These are phyloP conservation scores for Echium plantagineum DNA, from an alignment of 257 asterid species.

Conservation along the genomic window DNA sequence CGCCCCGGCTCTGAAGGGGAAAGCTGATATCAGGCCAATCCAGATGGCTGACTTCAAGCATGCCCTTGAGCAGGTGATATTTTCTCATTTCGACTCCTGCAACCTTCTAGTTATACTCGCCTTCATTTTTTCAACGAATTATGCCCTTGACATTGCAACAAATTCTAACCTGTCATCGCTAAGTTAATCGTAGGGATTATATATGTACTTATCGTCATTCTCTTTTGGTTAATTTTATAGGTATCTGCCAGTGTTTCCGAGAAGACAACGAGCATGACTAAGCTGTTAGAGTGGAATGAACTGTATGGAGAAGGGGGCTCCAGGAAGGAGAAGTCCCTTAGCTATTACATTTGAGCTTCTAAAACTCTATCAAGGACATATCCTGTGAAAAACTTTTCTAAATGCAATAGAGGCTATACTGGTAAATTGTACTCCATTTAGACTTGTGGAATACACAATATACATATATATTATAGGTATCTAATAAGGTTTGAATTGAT, in stretches of 20 bases:
- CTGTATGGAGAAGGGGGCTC: slow-evolving; percentile 80
- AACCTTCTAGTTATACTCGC: too few species aligned
- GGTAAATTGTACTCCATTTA: too few species aligned
- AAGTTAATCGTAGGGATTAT: too few species aligned
- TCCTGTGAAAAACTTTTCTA: too few species aligned
- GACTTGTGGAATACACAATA: too few species aligned
- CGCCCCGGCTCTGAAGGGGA: slow-evolving; percentile 61
- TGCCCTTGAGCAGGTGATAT: slow-evolving; percentile 68
- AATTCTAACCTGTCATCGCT: too few species aligned
- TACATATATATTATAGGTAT: too few species aligned
- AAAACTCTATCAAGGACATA: too few species aligned
- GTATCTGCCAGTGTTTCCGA: slow-evolving; percentile 68
- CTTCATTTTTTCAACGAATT: too few species aligned
- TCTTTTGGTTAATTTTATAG: slow-evolving; percentile 16
- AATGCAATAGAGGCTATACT: too few species aligned
- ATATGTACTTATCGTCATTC: not conserved
- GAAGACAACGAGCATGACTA: slow-evolving; percentile 57
- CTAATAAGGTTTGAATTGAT: too few species aligned
- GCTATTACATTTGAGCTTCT: slow-evolving; percentile 44
- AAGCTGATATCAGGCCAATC: slow-evolving; percentile 66
- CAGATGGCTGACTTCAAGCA: slow-evolving; percentile 67
- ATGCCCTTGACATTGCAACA: too few species aligned
- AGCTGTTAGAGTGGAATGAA: slow-evolving; percentile 70
- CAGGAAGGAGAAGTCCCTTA: slow-evolving; percentile 54
- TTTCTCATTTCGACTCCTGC: not conserved